Evolutionary conservation across 208 protist genomes (phyloP).

Genomic region (Jaenimonas drosophilae): DNA sequence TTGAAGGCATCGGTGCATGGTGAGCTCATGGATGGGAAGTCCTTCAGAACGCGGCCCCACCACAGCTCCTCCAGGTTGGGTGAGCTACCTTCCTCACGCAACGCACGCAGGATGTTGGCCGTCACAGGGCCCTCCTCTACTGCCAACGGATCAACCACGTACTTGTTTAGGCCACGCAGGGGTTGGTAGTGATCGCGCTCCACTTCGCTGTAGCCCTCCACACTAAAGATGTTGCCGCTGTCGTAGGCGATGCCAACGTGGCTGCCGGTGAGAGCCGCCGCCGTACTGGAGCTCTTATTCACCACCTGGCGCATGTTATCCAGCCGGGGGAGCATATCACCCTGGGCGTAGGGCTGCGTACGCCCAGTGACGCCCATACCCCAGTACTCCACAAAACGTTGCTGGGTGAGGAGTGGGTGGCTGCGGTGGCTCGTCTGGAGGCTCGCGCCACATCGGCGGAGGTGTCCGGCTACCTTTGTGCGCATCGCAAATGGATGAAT

Average conservation of each 20-base stretch:
- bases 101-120: constrained; percentile 33
- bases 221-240: constrained; percentile 61
- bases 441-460: too few species aligned
- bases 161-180: constrained; percentile 44
- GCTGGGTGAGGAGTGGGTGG: constrained; percentile 29
- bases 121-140: constrained; percentile 27
- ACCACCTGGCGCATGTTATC: constrained; percentile 62
- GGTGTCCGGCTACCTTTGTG: too few species aligned
- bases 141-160: constrained; percentile 44
- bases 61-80: constrained; percentile 38
- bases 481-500: too few species aligned
- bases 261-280: constrained; percentile 67
- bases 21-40: constrained; percentile 71
- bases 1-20: constrained; percentile 51
- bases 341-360: constrained; percentile 79
- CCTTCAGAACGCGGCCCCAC: constrained; percentile 66
- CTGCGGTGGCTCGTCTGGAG: background rate
- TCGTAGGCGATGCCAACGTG: constrained; percentile 66
- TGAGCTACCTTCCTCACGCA: constrained; percentile 21
- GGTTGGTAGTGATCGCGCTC: constrained; percentile 74
- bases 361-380: constrained; percentile 52
- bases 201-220: constrained; percentile 35
- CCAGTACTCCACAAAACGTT: constrained; percentile 79
- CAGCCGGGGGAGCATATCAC: constrained; percentile 63
- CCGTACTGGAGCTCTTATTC: constrained; percentile 39